A percentile compares a stretch with the other conserved stretches of the same genome.
Evolutionary conservation across 129 eudicot genomes (phyloP).

Genomic region (Tagetes patula): DNA sequence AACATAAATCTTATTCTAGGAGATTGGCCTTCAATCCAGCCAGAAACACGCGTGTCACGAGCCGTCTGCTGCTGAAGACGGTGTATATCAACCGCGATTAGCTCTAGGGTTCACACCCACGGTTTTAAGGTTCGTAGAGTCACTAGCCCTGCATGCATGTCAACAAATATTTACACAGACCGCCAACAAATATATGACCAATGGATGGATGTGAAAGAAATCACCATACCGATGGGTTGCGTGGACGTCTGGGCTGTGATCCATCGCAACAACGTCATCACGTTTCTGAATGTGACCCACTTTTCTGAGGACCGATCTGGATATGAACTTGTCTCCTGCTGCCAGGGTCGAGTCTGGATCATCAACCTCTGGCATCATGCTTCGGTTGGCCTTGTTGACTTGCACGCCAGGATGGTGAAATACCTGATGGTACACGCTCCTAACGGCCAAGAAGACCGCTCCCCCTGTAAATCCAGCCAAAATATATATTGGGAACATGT

Average conservation of each 20-base stretch:
- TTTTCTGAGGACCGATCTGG: conserved; percentile 33
- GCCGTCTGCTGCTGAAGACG: background rate
- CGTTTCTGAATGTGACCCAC: conserved; percentile 35
- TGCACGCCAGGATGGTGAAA: conserved; percentile 44
- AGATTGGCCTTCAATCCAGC: conserved; percentile 14
- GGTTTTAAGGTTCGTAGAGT: conserved; percentile 30
- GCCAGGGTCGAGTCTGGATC: conserved; percentile 28
- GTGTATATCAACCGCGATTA: conserved; percentile 25
- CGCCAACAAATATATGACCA: background rate
- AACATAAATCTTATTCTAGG: conserved; percentile 9
- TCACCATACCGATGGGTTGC: conserved; percentile 19
- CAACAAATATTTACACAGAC: background rate
- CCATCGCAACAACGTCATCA: conserved; percentile 14
- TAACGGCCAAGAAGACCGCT: conserved; percentile 34
- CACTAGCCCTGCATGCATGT: conserved; percentile 24
- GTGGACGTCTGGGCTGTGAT: conserved; percentile 20
- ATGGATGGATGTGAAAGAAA: background rate
- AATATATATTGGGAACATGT: conserved; percentile 35
- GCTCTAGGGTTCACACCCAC: conserved; percentile 33
- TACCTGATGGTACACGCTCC: conserved; percentile 28
- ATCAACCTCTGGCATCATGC: conserved; percentile 42
- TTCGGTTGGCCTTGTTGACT: conserved; percentile 33
- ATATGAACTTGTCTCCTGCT: conserved; percentile 30
- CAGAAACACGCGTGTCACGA: background rate
- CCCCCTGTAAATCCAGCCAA: conserved; percentile 39